Percentiles rank a stretch among this genome's conserved stretches.
phyloP scores from a whole-genome alignment of 441 rosid genomes.

The Gossypium davidsonii region DNA sequence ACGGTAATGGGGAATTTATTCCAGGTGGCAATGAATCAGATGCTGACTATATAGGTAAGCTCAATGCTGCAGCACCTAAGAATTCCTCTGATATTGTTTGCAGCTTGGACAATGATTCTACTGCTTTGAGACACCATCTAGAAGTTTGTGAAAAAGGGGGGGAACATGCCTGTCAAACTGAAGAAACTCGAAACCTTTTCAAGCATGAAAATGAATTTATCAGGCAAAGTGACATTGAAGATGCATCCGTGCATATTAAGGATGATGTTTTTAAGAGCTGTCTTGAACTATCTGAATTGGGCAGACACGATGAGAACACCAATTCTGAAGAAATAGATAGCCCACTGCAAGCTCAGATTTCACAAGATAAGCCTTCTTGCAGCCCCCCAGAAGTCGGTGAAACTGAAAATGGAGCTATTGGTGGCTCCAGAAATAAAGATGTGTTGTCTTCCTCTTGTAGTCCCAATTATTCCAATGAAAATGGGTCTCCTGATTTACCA shows the following conservation, averaged over 20 bases:
- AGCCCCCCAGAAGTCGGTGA: conserved; percentile 22
- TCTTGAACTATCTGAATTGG: conserved; percentile 38
- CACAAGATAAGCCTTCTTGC: conserved; percentile 18
- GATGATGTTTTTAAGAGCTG: conserved; percentile 40
- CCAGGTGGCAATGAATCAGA: conserved; percentile 49
- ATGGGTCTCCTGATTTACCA: conserved; percentile 13
- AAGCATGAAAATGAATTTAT: conserved; percentile 19
- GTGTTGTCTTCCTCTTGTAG: conserved; percentile 15
- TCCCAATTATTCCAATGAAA: conserved; percentile 17
- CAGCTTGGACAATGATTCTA: conserved; percentile 14
- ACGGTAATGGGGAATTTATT: conserved; percentile 48
- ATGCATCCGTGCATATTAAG: conserved; percentile 25
- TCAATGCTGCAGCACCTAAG: conserved; percentile 31
- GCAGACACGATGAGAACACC: conserved; percentile 23
- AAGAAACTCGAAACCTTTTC: conserved; percentile 19
- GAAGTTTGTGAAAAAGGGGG: conserved; percentile 31
- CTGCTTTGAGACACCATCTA: conserved; percentile 16
- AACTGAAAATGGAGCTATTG: conserved; percentile 25
- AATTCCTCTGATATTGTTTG: conserved; percentile 21
- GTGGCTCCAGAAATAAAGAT: conserved; percentile 18
- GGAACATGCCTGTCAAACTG: conserved; percentile 26
- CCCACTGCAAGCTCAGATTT: conserved; percentile 25
- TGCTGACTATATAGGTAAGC: conserved; percentile 35
- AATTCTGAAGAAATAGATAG: conserved; percentile 22
- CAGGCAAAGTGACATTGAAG: conserved; percentile 22